Base-by-base conservation (phyloP, 192 early-diverging fungal species). In the Thoreauomyces humboldtii region DNA sequence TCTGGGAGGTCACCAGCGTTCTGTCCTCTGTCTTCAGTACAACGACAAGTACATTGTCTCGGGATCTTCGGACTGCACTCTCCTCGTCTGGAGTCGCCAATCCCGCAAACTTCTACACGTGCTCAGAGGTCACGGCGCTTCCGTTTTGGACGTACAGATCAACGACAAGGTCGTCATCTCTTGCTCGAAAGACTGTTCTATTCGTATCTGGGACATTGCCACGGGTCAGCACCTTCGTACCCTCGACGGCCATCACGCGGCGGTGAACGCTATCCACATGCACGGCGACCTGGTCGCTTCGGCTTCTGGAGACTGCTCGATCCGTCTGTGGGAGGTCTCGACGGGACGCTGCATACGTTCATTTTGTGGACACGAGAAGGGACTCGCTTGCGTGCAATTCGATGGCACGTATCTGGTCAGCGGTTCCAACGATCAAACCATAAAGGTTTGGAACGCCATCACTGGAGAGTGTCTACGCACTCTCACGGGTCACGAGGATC, bases 231-330 rank as follows among this genome's bases (percentile, higher is more conserved):
- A 86, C 12, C 42, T 89, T 45, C 78, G 82, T 17, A 89, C 81
- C 0, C 63, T 98, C 56, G 50, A 73, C 17, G 93, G 92, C 19
- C 96, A 98, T 65, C 80, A 82, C 11, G 93, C 92, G n/a, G 92
- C 95, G 0, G 96, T 99, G 21, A 98, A 99, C 69, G 92, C 94
- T 15, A 80, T 99, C 7, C 88, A 95, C 66, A 66, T 94, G 28
- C 54, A 84, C 29, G 86, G 80, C 35, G 64, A 78, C 43, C 82
- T 77, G 22, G 78, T 96, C 14, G 92, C 86, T 2, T 92, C 89
- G 0, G 93, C 96, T 0, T 90, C 89, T 1, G 92, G 92, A 21
- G 95, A 89, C 53, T 93, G 92, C 72, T 75, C 78, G 37, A 92
- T 91, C 14, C 87, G 87, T 66, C 71, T 96, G 24, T 95, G 91